Evolutionary conservation across 208 protist genomes (phyloP).

Genomic region (Acanthamoeba castellanii): DNA sequence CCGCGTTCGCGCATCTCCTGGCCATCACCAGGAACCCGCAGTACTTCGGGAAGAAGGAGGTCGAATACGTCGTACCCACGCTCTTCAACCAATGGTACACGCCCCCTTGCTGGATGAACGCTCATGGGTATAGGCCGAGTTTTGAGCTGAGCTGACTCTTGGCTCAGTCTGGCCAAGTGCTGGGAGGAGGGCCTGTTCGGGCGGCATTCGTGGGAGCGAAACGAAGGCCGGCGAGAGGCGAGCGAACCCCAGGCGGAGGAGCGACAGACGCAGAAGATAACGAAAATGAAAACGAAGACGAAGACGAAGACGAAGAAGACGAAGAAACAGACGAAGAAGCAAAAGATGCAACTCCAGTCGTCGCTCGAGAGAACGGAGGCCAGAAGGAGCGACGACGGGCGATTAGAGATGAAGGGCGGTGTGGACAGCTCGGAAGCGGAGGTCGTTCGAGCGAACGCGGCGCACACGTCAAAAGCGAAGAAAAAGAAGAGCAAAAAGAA

Average conservation of each 20-base stretch:
- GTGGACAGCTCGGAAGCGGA: background rate
- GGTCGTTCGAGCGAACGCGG: no score
- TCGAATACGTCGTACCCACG: background rate
- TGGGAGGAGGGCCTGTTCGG: conserved; percentile 18
- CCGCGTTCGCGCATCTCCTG: background rate
- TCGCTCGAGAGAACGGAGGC: no score
- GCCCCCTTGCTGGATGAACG: background rate
- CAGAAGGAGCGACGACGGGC: no score
- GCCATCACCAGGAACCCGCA: background rate
- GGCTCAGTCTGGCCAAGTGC: background rate
- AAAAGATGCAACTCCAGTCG: no score
- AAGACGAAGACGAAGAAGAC: background rate
- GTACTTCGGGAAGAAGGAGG: conserved; percentile 12
- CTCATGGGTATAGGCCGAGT: no score
- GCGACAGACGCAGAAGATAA: background rate
- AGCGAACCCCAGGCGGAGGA: background rate
- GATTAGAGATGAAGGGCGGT: background rate
- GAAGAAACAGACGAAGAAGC: background rate
- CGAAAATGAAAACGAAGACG: background rate
- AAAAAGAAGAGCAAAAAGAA: background rate
- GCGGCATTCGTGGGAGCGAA: background rate
- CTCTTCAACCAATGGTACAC: conserved; percentile 9
- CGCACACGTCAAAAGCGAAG: background rate
- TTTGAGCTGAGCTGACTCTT: no score
- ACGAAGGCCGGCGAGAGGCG: background rate